phyloP scores from a whole-genome alignment of 108 stramenopile genomes.

The Skeletonema grethae region DNA sequence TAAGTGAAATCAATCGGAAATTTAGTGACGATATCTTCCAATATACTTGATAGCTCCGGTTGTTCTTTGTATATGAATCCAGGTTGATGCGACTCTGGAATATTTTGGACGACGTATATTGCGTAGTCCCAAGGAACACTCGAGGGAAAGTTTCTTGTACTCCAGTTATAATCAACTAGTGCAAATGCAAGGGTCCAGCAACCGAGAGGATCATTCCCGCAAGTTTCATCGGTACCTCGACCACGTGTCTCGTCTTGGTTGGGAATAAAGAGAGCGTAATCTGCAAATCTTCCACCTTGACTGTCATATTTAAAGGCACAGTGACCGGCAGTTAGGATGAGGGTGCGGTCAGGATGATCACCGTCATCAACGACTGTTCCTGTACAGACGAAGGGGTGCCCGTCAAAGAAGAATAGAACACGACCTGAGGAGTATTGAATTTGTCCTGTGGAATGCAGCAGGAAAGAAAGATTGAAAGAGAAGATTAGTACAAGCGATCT shows the following conservation, averaged over 20 bases:
- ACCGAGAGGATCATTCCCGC: conserved; percentile 34
- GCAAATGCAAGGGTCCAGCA: conserved; percentile 47
- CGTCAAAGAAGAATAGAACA: conserved; percentile 45
- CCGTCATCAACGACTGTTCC: conserved; percentile 39
- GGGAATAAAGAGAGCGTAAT: conserved; percentile 45
- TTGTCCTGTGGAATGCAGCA: conserved; percentile 13
- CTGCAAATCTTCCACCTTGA: conserved; percentile 34
- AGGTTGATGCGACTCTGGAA: conserved; percentile 12
- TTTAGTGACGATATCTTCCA: conserved; percentile 34
- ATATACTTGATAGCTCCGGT: conserved; percentile 13
- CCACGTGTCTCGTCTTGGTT: conserved; percentile 35
- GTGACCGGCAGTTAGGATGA: conserved; percentile 45
- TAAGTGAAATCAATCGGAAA: conserved; percentile 43
- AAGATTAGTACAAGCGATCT: neutral
- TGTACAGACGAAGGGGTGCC: conserved; percentile 36
- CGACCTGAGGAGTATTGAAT: conserved; percentile 38
- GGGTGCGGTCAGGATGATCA: conserved; percentile 24
- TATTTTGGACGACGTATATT: conserved; percentile 34
- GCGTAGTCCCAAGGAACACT: conserved; percentile 45
- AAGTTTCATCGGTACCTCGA: conserved; percentile 28
- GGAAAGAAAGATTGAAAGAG: neutral
- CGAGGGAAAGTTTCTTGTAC: conserved; percentile 20
- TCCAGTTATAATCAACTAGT: conserved; percentile 44
- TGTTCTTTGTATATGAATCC: conserved; percentile 21
- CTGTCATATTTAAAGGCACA: conserved; percentile 40